These are phyloP conservation scores for Hyaloscypha hepaticicola DNA, from an alignment of 495 filamentous ascomycete genomes.

Conservation along the genomic window DNA sequence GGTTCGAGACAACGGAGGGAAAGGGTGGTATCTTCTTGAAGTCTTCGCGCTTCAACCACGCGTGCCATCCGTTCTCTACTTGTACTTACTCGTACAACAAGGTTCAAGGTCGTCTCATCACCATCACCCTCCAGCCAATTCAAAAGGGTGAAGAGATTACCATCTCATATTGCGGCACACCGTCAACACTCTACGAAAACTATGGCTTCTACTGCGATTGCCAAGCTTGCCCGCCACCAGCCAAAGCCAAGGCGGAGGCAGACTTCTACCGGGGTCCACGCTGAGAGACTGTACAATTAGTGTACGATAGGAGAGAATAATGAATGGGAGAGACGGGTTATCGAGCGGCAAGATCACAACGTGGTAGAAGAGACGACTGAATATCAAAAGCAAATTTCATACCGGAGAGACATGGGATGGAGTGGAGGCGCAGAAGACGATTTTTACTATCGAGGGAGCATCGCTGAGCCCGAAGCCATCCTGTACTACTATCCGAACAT, in stretches of 20 bases:
- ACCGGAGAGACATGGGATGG: not conserved
- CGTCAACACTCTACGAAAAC: slow-evolving; percentile 10
- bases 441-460: not conserved
- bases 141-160: slow-evolving; percentile 25
- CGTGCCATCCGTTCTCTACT: slow-evolving; percentile 18
- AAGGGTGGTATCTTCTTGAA: slow-evolving; percentile 27
- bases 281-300: not conserved
- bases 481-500: not conserved
- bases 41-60: slow-evolving; percentile 31
- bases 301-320: not conserved
- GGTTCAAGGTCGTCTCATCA: not conserved
- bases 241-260: not conserved
- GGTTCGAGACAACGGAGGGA: slow-evolving; percentile 17
- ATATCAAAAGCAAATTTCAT: not conserved
- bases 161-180: slow-evolving; percentile 23
- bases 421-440: not conserved
- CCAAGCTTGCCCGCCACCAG: slow-evolving; percentile 14
- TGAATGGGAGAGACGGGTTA: not conserved
- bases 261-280: not conserved
- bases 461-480: not conserved
- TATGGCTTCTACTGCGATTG: slow-evolving; percentile 33
- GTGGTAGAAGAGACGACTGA: too few species aligned
- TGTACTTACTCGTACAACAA: slow-evolving; percentile 19
- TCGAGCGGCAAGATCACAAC: too few species aligned
- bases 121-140: slow-evolving; percentile 8